Conservation (phyloP, 306 rosid species). For the Quercus bicolor region DNA sequence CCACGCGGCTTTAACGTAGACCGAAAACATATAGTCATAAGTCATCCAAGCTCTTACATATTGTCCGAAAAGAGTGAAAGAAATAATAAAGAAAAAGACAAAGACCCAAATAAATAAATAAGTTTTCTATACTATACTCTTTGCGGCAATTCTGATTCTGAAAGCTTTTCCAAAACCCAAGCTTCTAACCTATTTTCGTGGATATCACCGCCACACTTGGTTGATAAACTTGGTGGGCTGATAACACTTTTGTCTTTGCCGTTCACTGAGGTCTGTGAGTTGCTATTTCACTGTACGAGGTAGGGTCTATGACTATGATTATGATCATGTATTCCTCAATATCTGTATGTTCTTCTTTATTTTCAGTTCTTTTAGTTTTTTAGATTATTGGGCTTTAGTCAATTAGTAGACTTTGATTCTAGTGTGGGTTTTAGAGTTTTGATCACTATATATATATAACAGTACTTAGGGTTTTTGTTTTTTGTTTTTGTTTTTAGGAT, state of each 20-base stretch:
- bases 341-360: neutral
- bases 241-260: neutral
- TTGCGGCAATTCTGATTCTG: neutral
- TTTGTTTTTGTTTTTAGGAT: neutral
- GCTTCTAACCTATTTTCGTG: neutral
- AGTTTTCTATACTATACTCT: too few relatives aligned
- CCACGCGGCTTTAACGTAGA: neutral
- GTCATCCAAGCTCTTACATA: too few relatives aligned
- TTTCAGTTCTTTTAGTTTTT: neutral
- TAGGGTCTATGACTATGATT: neutral
- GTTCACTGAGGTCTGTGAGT: neutral
- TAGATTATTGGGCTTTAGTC: neutral
- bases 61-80: neutral
- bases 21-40: neutral
- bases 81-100: neutral
- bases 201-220: neutral
- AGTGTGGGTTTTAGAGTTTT: neutral
- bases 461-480: slow-evolving; percentile 7
- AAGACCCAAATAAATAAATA: too few relatives aligned
- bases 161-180: neutral
- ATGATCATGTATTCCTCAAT: neutral
- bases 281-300: neutral
- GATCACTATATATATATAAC: neutral
- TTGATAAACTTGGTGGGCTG: neutral
- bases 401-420: neutral